Conservation (phyloP, 2,329 filamentous ascomycete species). For the Talaromyces sp. region DNA sequence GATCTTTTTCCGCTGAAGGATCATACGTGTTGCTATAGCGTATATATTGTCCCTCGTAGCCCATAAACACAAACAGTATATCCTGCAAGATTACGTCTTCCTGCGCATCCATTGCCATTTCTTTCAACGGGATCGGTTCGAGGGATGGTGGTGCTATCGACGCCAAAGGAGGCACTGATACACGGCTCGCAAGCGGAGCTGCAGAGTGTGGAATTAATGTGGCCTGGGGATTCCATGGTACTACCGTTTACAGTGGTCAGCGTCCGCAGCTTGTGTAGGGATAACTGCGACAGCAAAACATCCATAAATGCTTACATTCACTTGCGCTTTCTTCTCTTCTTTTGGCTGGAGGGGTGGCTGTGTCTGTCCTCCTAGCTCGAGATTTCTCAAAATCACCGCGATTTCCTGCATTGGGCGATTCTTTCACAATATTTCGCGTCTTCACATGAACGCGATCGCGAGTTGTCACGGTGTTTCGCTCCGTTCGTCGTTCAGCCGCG, state of each 20-base stretch:
- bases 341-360: constrained; percentile 18
- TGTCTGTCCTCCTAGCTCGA: constrained; percentile 24
- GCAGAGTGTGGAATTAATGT: constrained; percentile 64
- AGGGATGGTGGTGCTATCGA: constrained; percentile 64
- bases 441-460: constrained; percentile 57
- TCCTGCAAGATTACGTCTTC: constrained; percentile 86
- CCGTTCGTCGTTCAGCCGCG: constrained; percentile 34
- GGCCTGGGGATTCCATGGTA: constrained; percentile 72
- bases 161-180: constrained; percentile 56
- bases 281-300: not conserved
- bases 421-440: constrained; percentile 52
- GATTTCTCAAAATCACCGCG: constrained; percentile 29
- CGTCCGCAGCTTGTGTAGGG: not conserved
- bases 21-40: constrained; percentile 79
- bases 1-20: constrained; percentile 76
- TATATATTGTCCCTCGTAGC: constrained; percentile 96
- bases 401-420: constrained; percentile 26
- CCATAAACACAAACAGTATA: constrained; percentile 92
- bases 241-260: constrained; percentile 16
- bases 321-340: constrained; percentile 27
- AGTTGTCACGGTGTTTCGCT: constrained; percentile 49
- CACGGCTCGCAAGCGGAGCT: constrained; percentile 65
- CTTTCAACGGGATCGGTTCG: constrained; percentile 61
- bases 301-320: constrained; percentile 22
- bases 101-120: constrained; percentile 72